phyloP scores from a whole-genome alignment of 805 yeast genomes.

The Lachancea cidri region DNA sequence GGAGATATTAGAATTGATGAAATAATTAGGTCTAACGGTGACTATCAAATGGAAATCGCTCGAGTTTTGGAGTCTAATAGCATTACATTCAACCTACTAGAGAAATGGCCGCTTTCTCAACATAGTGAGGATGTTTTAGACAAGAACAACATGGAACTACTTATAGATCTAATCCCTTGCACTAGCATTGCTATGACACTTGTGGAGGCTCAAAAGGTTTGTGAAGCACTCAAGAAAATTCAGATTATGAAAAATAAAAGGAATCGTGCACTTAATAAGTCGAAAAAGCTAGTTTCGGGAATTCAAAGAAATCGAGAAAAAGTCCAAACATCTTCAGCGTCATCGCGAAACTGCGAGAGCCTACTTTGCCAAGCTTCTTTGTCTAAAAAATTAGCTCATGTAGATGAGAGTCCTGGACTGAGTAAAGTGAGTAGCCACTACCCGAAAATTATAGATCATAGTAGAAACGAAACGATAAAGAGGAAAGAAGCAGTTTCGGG shows the following conservation, averaged over 20 bases:
- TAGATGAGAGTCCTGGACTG: too few relatives aligned
- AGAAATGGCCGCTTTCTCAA: slow-evolving; percentile 9
- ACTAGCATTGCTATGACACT: slow-evolving; percentile 4
- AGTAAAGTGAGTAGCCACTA: too few relatives aligned
- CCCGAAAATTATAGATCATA: too few relatives aligned
- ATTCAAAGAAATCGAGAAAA: background rate
- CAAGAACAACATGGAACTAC: slow-evolving; percentile 1
- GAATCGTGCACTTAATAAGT: background rate
- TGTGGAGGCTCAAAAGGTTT: slow-evolving; percentile 2
- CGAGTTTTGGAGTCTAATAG: slow-evolving; percentile 2
- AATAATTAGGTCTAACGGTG: slow-evolving; percentile 3
- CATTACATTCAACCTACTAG: background rate
- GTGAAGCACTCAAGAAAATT: slow-evolving; percentile 3
- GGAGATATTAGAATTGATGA: slow-evolving; percentile 2
- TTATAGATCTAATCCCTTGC: slow-evolving; percentile 4
- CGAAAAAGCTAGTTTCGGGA: background rate
- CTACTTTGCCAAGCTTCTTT: too few relatives aligned
- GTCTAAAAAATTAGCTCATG: too few relatives aligned
- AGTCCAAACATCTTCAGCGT: background rate
- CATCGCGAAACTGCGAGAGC: too few relatives aligned
- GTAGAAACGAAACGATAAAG: too few relatives aligned
- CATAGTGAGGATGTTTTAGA: slow-evolving; percentile 6
- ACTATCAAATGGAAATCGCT: slow-evolving; percentile 8
- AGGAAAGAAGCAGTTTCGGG: too few relatives aligned
- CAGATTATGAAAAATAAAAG: background rate